These are phyloP conservation scores for Endocalyx cinctus DNA, from an alignment of 2,329 filamentous ascomycete genomes.

Conservation along the genomic window DNA sequence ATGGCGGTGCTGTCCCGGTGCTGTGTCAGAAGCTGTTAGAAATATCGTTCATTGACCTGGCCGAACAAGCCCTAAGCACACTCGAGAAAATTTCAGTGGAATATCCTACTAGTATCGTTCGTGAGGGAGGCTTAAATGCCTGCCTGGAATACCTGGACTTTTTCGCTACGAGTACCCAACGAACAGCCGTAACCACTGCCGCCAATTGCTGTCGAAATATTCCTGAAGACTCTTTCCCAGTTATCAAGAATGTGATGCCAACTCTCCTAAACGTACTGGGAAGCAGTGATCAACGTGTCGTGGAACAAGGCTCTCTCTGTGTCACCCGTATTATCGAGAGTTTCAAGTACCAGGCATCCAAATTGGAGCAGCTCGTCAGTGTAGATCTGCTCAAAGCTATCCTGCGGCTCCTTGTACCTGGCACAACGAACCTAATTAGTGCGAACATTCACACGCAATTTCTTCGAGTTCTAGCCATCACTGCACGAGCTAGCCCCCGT, in stretches of 20 bases:
- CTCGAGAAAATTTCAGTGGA: conserved; percentile 96
- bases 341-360: conserved; percentile 82
- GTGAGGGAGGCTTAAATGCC: conserved; percentile 91
- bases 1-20: conserved; percentile 92
- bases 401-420: conserved; percentile 81
- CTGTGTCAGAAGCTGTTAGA: conserved; percentile 92
- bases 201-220: conserved; percentile 98
- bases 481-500: conserved; percentile 79
- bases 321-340: conserved; percentile 96
- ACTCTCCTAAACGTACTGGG: conserved; percentile 84
- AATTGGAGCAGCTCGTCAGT: conserved; percentile 89
- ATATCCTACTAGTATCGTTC: conserved; percentile 90
- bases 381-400: conserved; percentile 81
- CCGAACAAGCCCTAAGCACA: conserved; percentile 94
- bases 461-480: conserved; percentile 83
- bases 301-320: conserved; percentile 93
- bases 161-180: conserved; percentile 93
- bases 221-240: conserved; percentile 85
- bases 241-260: conserved; percentile 94
- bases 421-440: conserved; percentile 91
- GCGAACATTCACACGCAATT: conserved; percentile 96
- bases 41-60: conserved; percentile 94
- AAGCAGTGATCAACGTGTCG: conserved; percentile 92
- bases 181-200: conserved; percentile 93
- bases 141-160: conserved; percentile 96